These are phyloP conservation scores for Nemania diffusa DNA, from an alignment of 2,329 filamentous ascomycete genomes.

Conservation along the genomic window DNA sequence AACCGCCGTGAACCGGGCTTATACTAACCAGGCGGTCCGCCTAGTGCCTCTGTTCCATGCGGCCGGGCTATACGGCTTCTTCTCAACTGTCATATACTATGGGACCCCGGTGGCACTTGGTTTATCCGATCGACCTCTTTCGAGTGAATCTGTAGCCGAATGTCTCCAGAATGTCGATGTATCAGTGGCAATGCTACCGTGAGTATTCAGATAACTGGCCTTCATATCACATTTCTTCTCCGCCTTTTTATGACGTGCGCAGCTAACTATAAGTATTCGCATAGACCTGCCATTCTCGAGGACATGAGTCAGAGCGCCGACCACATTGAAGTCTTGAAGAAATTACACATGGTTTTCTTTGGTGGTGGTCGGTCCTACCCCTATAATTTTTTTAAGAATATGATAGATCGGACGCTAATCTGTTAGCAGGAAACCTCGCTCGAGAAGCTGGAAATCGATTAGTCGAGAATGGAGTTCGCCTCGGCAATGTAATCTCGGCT, in stretches of 20 bases:
- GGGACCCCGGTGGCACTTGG: slow-evolving; percentile 38
- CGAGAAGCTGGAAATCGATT: slow-evolving; percentile 53
- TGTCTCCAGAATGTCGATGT: slow-evolving; percentile 39
- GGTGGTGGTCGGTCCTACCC: slow-evolving; percentile 52
- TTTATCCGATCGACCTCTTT: slow-evolving; percentile 41
- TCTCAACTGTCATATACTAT: slow-evolving; percentile 36
- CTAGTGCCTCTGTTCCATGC: slow-evolving; percentile 48
- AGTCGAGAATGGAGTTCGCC: slow-evolving; percentile 48
- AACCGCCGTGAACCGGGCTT: too few species aligned
- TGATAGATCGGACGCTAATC: slow-evolving; percentile 13
- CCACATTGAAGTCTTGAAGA: slow-evolving; percentile 47
- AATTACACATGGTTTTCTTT: slow-evolving; percentile 50
- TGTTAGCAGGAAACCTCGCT: slow-evolving; percentile 51
- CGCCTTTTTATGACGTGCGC: background rate
- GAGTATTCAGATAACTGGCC: background rate
- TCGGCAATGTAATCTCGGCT: slow-evolving; percentile 54
- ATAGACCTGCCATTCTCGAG: slow-evolving; percentile 55
- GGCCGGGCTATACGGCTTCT: slow-evolving; percentile 42
- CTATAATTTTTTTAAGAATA: background rate
- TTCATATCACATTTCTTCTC: background rate
- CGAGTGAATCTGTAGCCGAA: slow-evolving; percentile 37
- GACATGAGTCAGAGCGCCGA: slow-evolving; percentile 53
- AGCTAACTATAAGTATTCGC: slow-evolving; percentile 2
- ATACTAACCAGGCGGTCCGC: slow-evolving; percentile 6
- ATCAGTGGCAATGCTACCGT: slow-evolving; percentile 39